A percentile compares a stretch with the other conserved stretches of the same genome.
Evolutionary conservation across 345 rosid species (phyloP).

Genomic region (Eucalyptus cladocalyx): DNA sequence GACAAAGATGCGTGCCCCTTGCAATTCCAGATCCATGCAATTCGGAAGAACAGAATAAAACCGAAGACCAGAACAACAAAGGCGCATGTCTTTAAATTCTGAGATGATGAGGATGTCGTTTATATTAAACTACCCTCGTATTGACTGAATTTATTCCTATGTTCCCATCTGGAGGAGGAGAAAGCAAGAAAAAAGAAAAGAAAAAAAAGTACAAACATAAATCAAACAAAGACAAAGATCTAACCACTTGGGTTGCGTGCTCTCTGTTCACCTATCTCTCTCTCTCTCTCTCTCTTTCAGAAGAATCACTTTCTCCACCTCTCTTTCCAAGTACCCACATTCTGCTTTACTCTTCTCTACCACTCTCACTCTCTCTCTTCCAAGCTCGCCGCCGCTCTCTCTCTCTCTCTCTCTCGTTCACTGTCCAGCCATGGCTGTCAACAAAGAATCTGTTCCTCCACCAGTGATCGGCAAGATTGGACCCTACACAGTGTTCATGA

Average conservation of each 20-base stretch:
- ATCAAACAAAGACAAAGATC: constrained; percentile 1
- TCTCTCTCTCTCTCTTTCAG: neutral
- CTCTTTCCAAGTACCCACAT: neutral
- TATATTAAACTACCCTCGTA: neutral
- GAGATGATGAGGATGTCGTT: neutral
- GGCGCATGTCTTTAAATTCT: neutral
- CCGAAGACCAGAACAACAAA: neutral
- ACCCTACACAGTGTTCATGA: constrained; percentile 94
- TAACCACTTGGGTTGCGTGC: neutral
- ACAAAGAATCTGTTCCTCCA: constrained; percentile 59
- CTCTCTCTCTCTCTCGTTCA: neutral
- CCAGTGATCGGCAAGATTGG: constrained; percentile 97
- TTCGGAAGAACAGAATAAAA: neutral
- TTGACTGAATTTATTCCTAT: neutral
- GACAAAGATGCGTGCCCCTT: neutral
- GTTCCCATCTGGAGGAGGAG: neutral
- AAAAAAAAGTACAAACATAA: neutral
- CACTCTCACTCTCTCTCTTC: neutral
- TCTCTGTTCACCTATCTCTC: neutral
- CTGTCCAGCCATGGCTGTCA: constrained; percentile 58
- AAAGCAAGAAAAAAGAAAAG: neutral
- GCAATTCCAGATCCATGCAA: neutral
- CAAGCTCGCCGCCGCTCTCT: neutral
- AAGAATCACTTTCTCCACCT: neutral
- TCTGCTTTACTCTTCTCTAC: neutral